These are phyloP conservation scores for Prunus mira DNA, from an alignment of 306 rosid species.

Conservation along the genomic window DNA sequence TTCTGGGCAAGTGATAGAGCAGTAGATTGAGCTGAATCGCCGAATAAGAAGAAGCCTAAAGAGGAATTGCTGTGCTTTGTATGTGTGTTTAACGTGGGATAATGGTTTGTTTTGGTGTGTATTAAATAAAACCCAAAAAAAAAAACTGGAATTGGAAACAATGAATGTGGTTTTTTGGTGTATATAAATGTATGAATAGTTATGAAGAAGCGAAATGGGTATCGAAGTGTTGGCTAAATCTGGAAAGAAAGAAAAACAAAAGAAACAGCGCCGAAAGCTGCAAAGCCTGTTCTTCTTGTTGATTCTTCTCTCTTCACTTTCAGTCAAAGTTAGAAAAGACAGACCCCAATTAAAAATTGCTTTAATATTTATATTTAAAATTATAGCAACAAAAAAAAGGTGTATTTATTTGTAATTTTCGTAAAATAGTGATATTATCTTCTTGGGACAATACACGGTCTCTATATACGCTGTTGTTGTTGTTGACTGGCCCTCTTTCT, in stretches of 20 bases:
- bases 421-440: neutral
- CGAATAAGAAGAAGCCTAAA: neutral
- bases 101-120: neutral
- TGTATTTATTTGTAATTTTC: neutral
- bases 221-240: constrained; percentile 30
- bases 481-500: neutral
- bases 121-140: neutral
- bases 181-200: constrained; percentile 2
- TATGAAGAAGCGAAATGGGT: constrained; percentile 1
- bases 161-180: neutral
- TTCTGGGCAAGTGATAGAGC: constrained; percentile 5
- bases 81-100: neutral
- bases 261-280: constrained; percentile 81
- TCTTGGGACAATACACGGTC: constrained; percentile 22
- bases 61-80: neutral
- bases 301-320: constrained; percentile 38
- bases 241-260: constrained; percentile 21
- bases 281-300: constrained; percentile 14
- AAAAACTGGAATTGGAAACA: neutral
- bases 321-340: constrained; percentile 46
- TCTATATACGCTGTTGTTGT: neutral
- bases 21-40: constrained; percentile 6
- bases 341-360: constrained; percentile 20
- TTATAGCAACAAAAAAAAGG: too few relatives aligned
- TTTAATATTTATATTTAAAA: neutral